phyloP scores from a whole-genome alignment of 768 basidiomycete species.

The Psilocybe azurescens region DNA sequence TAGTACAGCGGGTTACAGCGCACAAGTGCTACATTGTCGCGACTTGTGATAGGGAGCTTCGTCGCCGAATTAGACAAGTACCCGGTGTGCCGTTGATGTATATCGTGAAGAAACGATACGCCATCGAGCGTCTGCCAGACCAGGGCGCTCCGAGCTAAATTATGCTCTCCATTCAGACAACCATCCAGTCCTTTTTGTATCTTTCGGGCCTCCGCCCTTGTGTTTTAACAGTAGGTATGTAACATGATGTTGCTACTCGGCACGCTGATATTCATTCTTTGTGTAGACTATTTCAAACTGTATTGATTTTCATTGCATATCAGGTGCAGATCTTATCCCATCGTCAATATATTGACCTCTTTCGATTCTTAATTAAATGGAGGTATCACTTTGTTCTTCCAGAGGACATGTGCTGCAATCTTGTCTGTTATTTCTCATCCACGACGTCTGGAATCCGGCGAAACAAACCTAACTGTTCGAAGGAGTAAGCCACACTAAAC shows the following conservation, averaged over 20 bases:
- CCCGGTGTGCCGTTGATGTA: conserved; percentile 98
- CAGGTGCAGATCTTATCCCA: no score
- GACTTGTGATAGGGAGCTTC: conserved; percentile 95
- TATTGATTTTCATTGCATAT: no score
- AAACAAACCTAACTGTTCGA: no score
- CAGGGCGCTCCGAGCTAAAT: conserved; percentile 78
- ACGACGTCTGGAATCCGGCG: no score
- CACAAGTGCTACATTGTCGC: conserved; percentile 98
- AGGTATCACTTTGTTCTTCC: no score
- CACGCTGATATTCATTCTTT: not conserved
- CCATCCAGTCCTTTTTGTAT: conserved; percentile 8
- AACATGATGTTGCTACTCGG: not conserved
- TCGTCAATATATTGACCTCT: no score
- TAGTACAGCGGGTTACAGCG: conserved; percentile 93
- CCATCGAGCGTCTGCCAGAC: conserved; percentile 94
- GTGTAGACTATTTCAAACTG: not conserved
- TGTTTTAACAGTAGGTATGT: conserved; percentile 17
- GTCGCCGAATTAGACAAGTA: conserved; percentile 89
- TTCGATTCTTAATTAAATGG: no score
- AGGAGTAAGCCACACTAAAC: no score
- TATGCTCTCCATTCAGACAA: not conserved
- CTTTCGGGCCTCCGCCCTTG: conserved; percentile 4
- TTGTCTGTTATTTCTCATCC: no score
- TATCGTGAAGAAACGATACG: conserved; percentile 89
- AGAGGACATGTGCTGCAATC: no score